phyloP scores from a whole-genome alignment of 495 filamentous ascomycete genomes.

The Penicillium coffeae region DNA sequence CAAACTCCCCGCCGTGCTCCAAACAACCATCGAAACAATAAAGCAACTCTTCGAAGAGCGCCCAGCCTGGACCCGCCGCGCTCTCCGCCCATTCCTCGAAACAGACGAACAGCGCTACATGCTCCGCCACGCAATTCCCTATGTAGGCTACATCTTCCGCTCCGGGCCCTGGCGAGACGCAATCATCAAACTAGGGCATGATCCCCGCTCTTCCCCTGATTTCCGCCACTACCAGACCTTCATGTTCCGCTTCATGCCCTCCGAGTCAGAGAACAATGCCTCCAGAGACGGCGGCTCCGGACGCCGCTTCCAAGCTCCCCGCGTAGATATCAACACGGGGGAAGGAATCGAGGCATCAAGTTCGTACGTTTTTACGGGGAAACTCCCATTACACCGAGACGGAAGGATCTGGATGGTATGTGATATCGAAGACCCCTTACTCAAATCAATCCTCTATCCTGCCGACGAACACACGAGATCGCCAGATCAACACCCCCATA shows the following conservation, averaged over 20 bases:
- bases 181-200: conserved; percentile 76
- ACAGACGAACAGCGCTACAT: conserved; percentile 48
- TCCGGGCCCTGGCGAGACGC: conserved; percentile 89
- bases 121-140: conserved; percentile 63
- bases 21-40: conserved; percentile 55
- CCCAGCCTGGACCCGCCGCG: conserved; percentile 82
- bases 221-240: conserved; percentile 83
- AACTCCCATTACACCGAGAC: conserved; percentile 56
- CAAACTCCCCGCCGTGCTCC: conserved; percentile 48
- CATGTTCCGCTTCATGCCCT: conserved; percentile 69
- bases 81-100: conserved; percentile 60
- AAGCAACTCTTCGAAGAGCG: conserved; percentile 60
- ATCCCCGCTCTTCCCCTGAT: conserved; percentile 70
- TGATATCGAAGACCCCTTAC: conserved; percentile 72
- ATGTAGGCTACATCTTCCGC: conserved; percentile 84
- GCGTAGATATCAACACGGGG: conserved; percentile 10
- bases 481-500: not conserved
- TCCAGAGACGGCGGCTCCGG: conserved; percentile 68
- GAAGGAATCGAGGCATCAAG: conserved; percentile 7
- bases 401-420: conserved; percentile 91
- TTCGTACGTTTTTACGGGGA: conserved; percentile 77
- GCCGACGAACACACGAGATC: not conserved
- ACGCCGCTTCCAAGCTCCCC: conserved; percentile 25
- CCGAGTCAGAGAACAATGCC: conserved; percentile 68
- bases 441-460: conserved; percentile 23